Percentiles rank a stretch among this genome's conserved stretches.
These are phyloP conservation scores for Dioscorea alata DNA, from an alignment of 106 monocot species.

Conservation along the genomic window DNA sequence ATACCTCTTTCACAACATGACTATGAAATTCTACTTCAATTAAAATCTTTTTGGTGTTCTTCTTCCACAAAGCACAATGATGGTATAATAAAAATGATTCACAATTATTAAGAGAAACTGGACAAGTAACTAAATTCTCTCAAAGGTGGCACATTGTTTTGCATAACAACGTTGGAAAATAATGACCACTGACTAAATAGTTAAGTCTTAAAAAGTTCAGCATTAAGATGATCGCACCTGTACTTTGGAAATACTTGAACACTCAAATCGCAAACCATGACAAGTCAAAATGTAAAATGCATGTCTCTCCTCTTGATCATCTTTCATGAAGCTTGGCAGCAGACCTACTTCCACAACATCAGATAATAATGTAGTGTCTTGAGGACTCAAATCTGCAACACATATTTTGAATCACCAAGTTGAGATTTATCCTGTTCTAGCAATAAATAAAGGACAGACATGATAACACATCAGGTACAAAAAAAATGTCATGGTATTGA, in stretches of 20 bases:
- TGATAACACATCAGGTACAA: too few relatives aligned
- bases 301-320: slow-evolving; percentile 42
- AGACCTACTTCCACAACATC: slow-evolving; percentile 72
- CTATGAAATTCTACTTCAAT: neutral
- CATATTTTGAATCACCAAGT: neutral
- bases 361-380: slow-evolving; percentile 77
- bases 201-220: neutral
- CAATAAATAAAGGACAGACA: neutral
- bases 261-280: slow-evolving; percentile 77
- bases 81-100: too few relatives aligned
- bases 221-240: slow-evolving; percentile 35
- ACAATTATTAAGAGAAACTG: neutral
- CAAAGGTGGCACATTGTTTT: neutral
- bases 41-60: neutral
- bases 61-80: too few relatives aligned
- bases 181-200: neutral
- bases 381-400: slow-evolving; percentile 80
- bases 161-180: neutral
- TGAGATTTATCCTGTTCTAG: neutral
- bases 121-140: neutral
- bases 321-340: slow-evolving; percentile 36
- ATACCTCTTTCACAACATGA: too few relatives aligned
- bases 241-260: slow-evolving; percentile 57
- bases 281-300: slow-evolving; percentile 64
- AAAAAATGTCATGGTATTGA: too few relatives aligned